Conservation (phyloP, 148 eudicot genomes). For the Polygonum aviculare region DNA sequence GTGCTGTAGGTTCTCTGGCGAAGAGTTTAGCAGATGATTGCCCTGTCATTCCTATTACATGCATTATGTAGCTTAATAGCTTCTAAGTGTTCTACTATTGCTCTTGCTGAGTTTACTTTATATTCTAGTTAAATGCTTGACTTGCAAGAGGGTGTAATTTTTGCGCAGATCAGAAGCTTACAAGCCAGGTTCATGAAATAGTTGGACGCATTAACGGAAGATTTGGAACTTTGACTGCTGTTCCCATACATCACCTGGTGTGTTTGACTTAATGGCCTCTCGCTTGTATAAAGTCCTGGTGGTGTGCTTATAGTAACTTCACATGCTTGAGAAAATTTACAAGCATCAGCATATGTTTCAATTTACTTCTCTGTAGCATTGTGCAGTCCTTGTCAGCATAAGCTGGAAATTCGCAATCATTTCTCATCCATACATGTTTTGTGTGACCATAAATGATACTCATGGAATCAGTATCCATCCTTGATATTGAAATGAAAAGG, state of each 20-base stretch:
- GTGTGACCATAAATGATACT: neutral
- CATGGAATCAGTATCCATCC: neutral
- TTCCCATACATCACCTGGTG: conserved; percentile 94
- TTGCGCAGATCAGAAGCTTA: conserved; percentile 78
- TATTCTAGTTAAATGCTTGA: too few species aligned
- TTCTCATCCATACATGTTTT: neutral
- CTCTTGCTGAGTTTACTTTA: too few species aligned
- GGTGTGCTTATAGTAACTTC: neutral
- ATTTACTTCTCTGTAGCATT: neutral
- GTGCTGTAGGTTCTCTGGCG: neutral
- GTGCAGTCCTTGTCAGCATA: neutral
- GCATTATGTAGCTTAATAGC: neutral
- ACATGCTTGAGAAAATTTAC: neutral
- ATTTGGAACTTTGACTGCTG: conserved; percentile 77
- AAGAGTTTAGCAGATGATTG: neutral
- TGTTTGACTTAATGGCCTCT: conserved; percentile 7
- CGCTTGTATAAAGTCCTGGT: neutral
- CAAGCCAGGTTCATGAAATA: conserved; percentile 93
- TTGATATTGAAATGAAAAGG: neutral
- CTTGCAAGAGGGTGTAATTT: neutral
- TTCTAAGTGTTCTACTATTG: too few species aligned
- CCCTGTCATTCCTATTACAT: neutral
- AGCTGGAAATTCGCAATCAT: neutral
- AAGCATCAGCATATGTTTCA: neutral
- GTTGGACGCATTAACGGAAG: conserved; percentile 93